These are phyloP conservation scores for Daedalea quercina DNA, from an alignment of 768 basidiomycete species.

Conservation along the genomic window DNA sequence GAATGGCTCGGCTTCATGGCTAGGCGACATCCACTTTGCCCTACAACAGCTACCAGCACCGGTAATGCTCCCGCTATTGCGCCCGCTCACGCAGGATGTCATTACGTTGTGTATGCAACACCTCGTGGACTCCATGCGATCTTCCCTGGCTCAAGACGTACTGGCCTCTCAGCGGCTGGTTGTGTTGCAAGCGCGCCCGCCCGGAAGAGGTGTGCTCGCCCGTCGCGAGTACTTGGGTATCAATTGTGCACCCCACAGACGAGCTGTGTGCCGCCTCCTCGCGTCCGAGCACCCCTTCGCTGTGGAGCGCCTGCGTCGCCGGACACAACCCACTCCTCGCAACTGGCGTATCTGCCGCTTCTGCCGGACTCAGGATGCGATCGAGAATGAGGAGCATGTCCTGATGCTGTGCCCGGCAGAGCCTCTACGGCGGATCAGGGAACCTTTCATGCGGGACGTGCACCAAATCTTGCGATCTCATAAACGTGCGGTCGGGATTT, in stretches of 20 bases:
- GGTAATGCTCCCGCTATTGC: neutral
- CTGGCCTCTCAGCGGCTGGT: neutral
- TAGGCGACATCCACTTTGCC: neutral
- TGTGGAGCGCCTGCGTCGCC: neutral
- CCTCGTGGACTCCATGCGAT: no score
- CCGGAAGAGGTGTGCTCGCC: neutral
- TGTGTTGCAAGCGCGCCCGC: neutral
- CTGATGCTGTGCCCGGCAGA: neutral
- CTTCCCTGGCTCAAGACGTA: neutral
- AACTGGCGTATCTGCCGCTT: neutral
- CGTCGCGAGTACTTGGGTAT: neutral
- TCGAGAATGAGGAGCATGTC: neutral
- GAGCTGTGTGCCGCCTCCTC: neutral
- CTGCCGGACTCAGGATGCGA: neutral
- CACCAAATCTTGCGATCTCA: no score
- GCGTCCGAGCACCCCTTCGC: neutral
- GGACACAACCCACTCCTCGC: neutral
- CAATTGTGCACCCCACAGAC: neutral
- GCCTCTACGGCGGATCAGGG: no score
- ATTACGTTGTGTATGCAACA: no score
- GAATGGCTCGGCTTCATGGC: neutral
- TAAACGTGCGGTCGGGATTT: neutral
- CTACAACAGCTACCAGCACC: neutral
- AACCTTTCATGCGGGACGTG: no score
- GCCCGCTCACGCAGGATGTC: neutral